Base-by-base conservation (phyloP, 768 basidiomycete genomes). In the Termitomyces sp. region DNA sequence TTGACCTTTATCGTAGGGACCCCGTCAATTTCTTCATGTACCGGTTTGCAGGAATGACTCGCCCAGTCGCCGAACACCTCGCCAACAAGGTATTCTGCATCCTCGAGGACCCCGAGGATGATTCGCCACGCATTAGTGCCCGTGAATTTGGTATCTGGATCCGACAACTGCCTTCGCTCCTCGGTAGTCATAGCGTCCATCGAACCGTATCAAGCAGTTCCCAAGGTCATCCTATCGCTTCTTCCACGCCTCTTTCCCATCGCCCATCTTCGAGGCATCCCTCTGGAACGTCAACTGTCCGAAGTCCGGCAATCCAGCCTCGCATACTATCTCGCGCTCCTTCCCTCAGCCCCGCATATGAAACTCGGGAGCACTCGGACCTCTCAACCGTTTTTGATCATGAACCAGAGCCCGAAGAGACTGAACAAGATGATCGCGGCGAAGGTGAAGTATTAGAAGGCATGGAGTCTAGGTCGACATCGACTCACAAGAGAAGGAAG, bases 1-100 rank as follows among this genome's bases (percentile, higher is more conserved):
- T 98, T 72, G 83, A 85, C 63, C 77, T 84, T 24, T 98, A 87
- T 76, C 85, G 85, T 64, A 80, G 81, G 57, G 83, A 91, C 61
- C 93, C 93, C 32, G 80, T 88, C 74, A 79, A 79, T 40, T 99
- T 98, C 74, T 90, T 99, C 74, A 84, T 95, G 78, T 79, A 83
- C 57, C 86, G 95, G 56, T 98, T 98, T 75, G 80, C 89, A 22
- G 96, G 92, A 58, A 93, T 93, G 91, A 93, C 91, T 20, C 74
- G 77, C 32, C 74, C 88, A 53, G 94, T 98, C 39, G 95, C 95
- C 2, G 87, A 91, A 27, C 93, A 92, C 71, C 83, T 99, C 50
- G 87, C 93, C 55, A 81, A 83, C 59, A 82, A 82, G 56, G 89
- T 99, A 26, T 95, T 99, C 70, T 91, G 87, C 70, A 77, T 92